phyloP scores from a whole-genome alignment of 1,139 yeast genomes.

The Yamadazyma epiphylla region DNA sequence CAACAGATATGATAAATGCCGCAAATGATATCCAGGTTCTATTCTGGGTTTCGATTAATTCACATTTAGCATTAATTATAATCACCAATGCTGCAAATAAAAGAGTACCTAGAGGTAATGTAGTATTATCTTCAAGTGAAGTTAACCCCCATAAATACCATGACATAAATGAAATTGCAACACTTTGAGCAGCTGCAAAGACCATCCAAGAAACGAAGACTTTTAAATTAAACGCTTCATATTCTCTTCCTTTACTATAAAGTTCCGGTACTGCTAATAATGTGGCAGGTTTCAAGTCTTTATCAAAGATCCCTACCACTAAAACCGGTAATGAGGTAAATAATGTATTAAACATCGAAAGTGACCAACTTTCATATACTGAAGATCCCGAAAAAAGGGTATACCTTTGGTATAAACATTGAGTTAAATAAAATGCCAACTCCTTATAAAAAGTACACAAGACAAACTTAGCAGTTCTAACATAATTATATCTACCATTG shows the following conservation, averaged over 20 bases:
- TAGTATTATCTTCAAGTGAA: constrained; percentile 65
- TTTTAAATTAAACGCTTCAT: constrained; percentile 68
- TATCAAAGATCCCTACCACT: constrained; percentile 93
- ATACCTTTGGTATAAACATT: constrained; percentile 80
- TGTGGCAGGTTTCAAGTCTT: constrained; percentile 85
- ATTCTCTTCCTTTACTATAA: constrained; percentile 72
- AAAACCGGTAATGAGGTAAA: constrained; percentile 91
- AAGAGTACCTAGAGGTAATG: constrained; percentile 79
- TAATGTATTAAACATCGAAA: constrained; percentile 93
- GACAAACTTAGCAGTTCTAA: constrained; percentile 87
- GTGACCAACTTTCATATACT: constrained; percentile 90
- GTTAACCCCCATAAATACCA: constrained; percentile 67
- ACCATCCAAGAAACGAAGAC: constrained; percentile 78
- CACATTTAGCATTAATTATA: constrained; percentile 74
- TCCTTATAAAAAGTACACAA: constrained; percentile 95
- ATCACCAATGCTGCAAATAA: constrained; percentile 69
- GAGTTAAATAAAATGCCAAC: constrained; percentile 81
- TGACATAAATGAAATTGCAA: constrained; percentile 64
- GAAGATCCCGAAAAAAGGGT: constrained; percentile 93
- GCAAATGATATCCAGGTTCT: constrained; percentile 70
- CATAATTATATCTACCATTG: constrained; percentile 93
- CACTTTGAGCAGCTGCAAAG: constrained; percentile 70
- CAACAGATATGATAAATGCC: constrained; percentile 67
- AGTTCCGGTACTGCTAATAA: constrained; percentile 89
- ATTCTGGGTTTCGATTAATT: constrained; percentile 80